Evolutionary conservation across 2,329 filamentous ascomycete genomes (phyloP).

Genomic region (Rhytidhysteron rufulum): DNA sequence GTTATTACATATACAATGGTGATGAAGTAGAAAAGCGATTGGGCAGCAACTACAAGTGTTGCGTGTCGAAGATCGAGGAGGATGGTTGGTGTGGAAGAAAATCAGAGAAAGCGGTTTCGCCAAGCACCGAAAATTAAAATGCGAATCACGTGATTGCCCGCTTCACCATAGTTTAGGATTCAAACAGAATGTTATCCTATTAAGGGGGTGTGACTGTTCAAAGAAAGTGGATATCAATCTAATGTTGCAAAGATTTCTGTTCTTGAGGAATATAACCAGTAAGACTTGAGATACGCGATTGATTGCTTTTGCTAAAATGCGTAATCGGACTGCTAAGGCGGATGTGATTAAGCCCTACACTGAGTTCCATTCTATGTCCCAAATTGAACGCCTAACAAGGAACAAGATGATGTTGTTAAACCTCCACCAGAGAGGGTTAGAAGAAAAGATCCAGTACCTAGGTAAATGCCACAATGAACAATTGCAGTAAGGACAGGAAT

Average conservation of each 20-base stretch:
- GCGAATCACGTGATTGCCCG: too few relatives aligned
- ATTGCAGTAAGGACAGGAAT: slow-evolving; percentile 30
- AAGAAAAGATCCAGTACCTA: slow-evolving; percentile 13
- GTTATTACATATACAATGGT: slow-evolving; percentile 25
- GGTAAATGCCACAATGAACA: slow-evolving; percentile 19
- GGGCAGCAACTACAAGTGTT: slow-evolving; percentile 6
- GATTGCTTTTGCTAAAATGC: too few relatives aligned
- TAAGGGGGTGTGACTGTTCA: too few relatives aligned
- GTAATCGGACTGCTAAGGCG: not conserved
- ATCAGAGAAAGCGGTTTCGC: too few relatives aligned
- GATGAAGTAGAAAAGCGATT: slow-evolving; percentile 7
- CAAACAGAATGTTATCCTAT: too few relatives aligned
- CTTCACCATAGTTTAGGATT: too few relatives aligned
- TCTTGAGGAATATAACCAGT: too few relatives aligned
- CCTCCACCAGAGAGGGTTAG: slow-evolving; percentile 3
- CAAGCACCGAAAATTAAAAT: too few relatives aligned
- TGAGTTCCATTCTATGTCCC: slow-evolving; percentile 1
- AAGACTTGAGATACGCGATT: too few relatives aligned
- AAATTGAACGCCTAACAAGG: slow-evolving; percentile 1
- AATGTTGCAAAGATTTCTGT: too few relatives aligned
- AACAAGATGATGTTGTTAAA: not conserved
- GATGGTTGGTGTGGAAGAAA: slow-evolving; percentile 7
- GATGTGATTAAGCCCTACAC: slow-evolving; percentile 1
- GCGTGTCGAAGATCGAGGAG: slow-evolving; percentile 10
- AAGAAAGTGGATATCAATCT: too few relatives aligned